A percentile compares a stretch with the other conserved stretches of the same genome.
Conservation (phyloP, 345 rosid species). For the Nephelium lappaceum region DNA sequence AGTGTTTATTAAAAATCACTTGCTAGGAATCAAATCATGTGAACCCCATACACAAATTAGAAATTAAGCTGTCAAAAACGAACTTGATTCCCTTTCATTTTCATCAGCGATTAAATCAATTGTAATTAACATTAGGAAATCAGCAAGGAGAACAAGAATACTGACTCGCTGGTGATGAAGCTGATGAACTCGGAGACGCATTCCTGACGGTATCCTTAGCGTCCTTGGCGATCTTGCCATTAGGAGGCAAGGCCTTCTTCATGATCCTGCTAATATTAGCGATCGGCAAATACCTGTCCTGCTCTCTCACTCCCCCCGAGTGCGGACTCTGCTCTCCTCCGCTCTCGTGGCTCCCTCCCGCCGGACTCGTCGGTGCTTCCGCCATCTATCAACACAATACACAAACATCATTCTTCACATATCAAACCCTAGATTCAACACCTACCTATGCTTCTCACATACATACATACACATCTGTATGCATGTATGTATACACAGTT, state of each 20-base stretch:
- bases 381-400: slow-evolving; percentile 41
- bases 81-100: no score
- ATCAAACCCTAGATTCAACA: slow-evolving; percentile 16
- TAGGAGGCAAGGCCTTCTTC: slow-evolving; percentile 70
- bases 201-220: slow-evolving; percentile 74
- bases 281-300: slow-evolving; percentile 63
- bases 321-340: slow-evolving; percentile 70
- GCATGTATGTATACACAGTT: neutral
- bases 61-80: no score
- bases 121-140: no score
- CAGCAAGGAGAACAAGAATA: no score
- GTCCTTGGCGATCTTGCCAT: slow-evolving; percentile 68
- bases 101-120: no score
- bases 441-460: neutral
- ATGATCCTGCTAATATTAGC: slow-evolving; percentile 74
- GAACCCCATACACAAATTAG: no score
- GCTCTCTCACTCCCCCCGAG: slow-evolving; percentile 59
- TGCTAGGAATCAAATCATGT: no score
- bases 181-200: slow-evolving; percentile 76
- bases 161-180: slow-evolving; percentile 72
- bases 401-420: neutral
- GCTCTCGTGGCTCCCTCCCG: slow-evolving; percentile 58
- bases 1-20: no score
- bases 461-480: neutral
- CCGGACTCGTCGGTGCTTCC: slow-evolving; percentile 65